phyloP scores from a whole-genome alignment of 2,329 filamentous ascomycete genomes.

The Bipolaris zeicola region DNA sequence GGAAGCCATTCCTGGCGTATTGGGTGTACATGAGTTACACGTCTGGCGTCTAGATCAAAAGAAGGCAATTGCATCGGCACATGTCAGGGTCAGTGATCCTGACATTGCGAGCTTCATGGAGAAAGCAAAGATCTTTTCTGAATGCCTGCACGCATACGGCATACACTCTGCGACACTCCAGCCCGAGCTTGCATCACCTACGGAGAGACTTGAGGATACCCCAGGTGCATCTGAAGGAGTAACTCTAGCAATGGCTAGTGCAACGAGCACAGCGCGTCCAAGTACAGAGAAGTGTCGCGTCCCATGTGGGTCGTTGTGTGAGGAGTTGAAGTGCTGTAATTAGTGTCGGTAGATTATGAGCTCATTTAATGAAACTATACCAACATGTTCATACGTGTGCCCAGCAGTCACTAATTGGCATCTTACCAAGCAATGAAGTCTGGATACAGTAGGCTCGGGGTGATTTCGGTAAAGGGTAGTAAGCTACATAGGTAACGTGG shows the following conservation, averaged over 20 bases:
- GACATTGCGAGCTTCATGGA: conserved; percentile 64
- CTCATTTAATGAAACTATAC: not conserved
- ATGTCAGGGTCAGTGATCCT: conserved; percentile 66
- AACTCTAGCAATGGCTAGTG: conserved; percentile 12
- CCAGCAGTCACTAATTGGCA: not conserved
- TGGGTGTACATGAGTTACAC: conserved; percentile 73
- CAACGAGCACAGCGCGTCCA: conserved; percentile 27
- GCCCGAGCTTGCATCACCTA: conserved; percentile 58
- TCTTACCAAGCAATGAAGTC: not conserved
- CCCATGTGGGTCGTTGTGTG: conserved; percentile 59
- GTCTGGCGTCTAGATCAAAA: conserved; percentile 75
- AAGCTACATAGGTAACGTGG: conserved; percentile 5
- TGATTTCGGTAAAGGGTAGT: not conserved
- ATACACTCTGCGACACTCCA: conserved; percentile 75
- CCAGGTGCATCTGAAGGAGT: conserved; percentile 5
- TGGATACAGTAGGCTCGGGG: not conserved
- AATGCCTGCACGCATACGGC: conserved; percentile 75
- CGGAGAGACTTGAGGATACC: not conserved
- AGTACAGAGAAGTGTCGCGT: conserved; percentile 56
- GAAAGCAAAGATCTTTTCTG: conserved; percentile 65
- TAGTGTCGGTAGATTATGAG: conserved; percentile 1
- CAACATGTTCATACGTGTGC: not conserved
- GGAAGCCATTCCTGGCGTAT: conserved; percentile 69
- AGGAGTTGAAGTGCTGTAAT: conserved; percentile 56
- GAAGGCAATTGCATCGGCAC: conserved; percentile 72